A percentile compares a stretch with the other conserved stretches of the same genome.
Evolutionary conservation across 306 rosid species (phyloP).

Genomic region (Astragalus glycyphyllos): DNA sequence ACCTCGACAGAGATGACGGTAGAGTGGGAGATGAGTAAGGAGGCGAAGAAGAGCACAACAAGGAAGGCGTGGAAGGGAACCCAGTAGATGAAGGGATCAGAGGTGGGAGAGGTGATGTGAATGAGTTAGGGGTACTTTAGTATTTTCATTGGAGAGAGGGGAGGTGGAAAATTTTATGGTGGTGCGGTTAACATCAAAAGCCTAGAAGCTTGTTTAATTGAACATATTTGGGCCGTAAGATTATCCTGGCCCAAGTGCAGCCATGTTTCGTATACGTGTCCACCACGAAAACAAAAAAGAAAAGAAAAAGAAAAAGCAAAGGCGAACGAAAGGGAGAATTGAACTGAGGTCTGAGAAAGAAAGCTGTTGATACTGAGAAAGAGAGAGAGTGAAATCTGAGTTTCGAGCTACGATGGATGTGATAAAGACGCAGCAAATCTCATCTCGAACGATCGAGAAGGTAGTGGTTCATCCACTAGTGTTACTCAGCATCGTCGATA

Average conservation of each 20-base stretch:
- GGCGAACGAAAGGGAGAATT: background rate
- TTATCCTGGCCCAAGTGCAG: background rate
- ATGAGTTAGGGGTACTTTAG: too few species aligned
- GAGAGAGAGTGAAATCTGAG: background rate
- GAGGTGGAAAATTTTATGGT: too few species aligned
- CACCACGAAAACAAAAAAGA: conserved; percentile 5
- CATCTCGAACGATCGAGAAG: conserved; percentile 75
- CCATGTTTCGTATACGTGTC: conserved; percentile 14
- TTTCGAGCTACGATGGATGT: conserved; percentile 65
- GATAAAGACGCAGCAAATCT: conserved; percentile 83
- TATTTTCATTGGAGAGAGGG: too few species aligned
- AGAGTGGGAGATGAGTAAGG: too few species aligned
- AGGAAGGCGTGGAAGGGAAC: too few species aligned
- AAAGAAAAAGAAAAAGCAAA: background rate
- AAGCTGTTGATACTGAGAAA: background rate
- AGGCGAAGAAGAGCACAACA: too few species aligned
- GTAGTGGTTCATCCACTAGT: conserved; percentile 88
- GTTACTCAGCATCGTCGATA: conserved; percentile 88
- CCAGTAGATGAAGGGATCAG: too few species aligned
- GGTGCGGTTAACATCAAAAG: too few species aligned
- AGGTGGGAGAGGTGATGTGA: too few species aligned
- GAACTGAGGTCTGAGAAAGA: background rate
- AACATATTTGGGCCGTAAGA: background rate
- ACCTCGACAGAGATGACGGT: too few species aligned
- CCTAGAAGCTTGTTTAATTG: background rate